Percentiles rank a stretch among this genome's conserved stretches.
These are phyloP conservation scores for Nicotiana knightiana DNA, from an alignment of 257 asterid species.

Conservation along the genomic window DNA sequence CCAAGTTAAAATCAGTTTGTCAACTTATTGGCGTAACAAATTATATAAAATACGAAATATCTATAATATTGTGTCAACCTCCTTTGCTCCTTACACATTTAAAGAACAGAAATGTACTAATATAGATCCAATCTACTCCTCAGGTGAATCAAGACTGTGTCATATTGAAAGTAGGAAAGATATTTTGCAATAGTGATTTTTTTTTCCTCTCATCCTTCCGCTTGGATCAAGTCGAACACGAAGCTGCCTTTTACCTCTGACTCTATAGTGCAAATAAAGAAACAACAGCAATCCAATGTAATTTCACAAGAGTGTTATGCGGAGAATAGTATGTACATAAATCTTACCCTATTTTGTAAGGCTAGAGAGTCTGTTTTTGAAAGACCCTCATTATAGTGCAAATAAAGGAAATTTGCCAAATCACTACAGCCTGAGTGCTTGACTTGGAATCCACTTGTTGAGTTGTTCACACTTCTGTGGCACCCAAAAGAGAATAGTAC, in stretches of 20 bases:
- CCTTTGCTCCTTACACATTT: not conserved
- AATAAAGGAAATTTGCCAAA: not conserved
- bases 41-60: not conserved
- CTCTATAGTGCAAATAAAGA: not conserved
- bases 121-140: not conserved
- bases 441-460: not conserved
- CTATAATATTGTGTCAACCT: not conserved
- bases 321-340: too few relatives aligned
- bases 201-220: too few relatives aligned
- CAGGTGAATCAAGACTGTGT: not conserved
- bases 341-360: too few relatives aligned
- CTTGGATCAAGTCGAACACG: too few relatives aligned
- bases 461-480: not conserved
- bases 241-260: too few relatives aligned
- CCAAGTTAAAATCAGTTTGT: not conserved
- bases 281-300: not conserved
- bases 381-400: too few relatives aligned
- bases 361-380: too few relatives aligned
- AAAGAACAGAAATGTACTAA: not conserved
- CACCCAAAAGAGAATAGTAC: not conserved
- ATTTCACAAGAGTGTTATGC: too few relatives aligned
- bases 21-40: not conserved
- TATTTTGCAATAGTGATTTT: too few relatives aligned
- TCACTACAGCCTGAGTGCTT: not conserved
- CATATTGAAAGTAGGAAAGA: not conserved